Conservation (phyloP, 257 asterid species). For the Rehmannia glutinosa region DNA sequence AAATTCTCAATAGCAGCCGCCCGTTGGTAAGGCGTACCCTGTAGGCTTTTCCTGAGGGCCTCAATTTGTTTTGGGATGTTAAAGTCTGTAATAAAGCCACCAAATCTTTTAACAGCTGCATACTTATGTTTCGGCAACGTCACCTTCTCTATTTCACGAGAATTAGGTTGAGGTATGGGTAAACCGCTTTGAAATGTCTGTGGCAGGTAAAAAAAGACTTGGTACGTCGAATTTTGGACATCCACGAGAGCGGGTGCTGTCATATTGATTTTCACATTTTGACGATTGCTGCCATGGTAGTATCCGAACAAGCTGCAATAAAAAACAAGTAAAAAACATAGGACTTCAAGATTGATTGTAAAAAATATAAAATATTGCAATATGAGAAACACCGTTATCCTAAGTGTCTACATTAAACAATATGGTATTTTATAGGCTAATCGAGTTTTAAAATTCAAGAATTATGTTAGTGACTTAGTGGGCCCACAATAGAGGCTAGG, state of each 20-base stretch:
- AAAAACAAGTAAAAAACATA: not conserved
- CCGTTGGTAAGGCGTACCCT: not conserved
- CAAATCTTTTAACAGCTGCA: constrained; percentile 22
- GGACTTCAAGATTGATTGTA: not conserved
- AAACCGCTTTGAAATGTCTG: constrained; percentile 11
- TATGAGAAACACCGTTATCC: too few relatives aligned
- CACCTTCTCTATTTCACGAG: not conserved
- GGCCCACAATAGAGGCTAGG: too few relatives aligned
- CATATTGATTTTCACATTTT: constrained; percentile 2
- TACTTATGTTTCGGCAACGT: constrained; percentile 14
- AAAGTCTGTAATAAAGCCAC: not conserved
- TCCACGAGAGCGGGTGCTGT: constrained; percentile 24
- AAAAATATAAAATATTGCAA: too few relatives aligned
- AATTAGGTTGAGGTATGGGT: not conserved
- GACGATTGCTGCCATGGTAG: constrained; percentile 10
- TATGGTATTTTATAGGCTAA: too few relatives aligned
- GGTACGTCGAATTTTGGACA: constrained; percentile 8
- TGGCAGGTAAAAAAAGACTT: constrained; percentile 15
- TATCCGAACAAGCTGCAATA: constrained; percentile 10
- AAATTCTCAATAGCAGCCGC: not conserved
- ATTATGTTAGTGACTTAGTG: too few relatives aligned
- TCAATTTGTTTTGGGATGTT: not conserved
- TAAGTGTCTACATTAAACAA: too few relatives aligned
- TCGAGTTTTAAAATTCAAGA: too few relatives aligned
- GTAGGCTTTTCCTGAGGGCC: constrained; percentile 17